Base-by-base conservation (phyloP, 108 stramenopile genomes). In the Skeletonema tropicum region DNA sequence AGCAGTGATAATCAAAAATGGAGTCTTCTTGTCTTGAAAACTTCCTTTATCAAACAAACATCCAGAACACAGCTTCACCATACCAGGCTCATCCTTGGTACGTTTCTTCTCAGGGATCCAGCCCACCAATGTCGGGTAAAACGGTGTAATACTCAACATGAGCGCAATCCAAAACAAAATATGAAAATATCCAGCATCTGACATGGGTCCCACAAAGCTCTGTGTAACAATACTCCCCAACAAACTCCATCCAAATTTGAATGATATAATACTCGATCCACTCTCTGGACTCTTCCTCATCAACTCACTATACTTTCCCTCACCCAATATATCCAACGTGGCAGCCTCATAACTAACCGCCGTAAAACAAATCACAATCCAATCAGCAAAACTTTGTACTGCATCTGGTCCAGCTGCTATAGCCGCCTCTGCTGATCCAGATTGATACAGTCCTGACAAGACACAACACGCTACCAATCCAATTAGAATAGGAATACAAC, bases 41-140 rank as follows among this genome's bases (percentile, higher is more conserved):
- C 57, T 52, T 48, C 82, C 82, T 11, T 30, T 42, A 46, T 83
- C 77, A 66, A 79, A 83, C 33, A 83, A 46, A 61, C 72, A 79
- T 2, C 77, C 57, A 11, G 62, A 42, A 49, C 82, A 83, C 13
- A 79, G 38, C 52, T 68, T 74, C 31, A 30, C 30, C 77, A 83
- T 79, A 5, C 82, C 82, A 13, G 41, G 31, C 42, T 83, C 82
- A 26, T 63, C 31, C 38, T 39, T 41, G 1, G 73, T 66, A 11
- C 82, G 42, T 38, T 79, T 75, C 77, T 64, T 79, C 33, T 83
- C 82, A 10, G 82, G 82, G 7, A 83, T 79, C 82, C 82, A 83
- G 2, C 82, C 82, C 63, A 72, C 36, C 42, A 83, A 41, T 5
- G 82, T 83, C 30, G 82, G 77, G 32, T 67, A 83, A 30, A 83